Evolutionary conservation across 2,329 filamentous ascomycete genomes (phyloP).

Genomic region (Paraphoma sp.): DNA sequence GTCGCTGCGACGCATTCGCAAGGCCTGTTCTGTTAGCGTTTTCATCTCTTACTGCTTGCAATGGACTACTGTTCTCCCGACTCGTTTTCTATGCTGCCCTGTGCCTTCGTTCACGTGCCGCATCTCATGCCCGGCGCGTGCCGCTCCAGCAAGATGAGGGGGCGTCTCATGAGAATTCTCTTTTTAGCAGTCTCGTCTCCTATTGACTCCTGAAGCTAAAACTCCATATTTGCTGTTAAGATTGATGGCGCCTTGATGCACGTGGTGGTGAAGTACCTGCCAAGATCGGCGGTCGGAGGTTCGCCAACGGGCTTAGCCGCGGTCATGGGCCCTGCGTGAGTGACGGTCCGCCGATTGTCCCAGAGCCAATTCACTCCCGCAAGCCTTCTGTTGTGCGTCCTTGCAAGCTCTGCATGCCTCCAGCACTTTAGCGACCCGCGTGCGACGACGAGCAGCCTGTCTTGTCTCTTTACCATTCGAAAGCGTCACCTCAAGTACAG

Average conservation of each 20-base stretch:
- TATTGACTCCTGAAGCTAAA: no score
- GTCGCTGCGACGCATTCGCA: not conserved
- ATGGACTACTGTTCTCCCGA: not conserved
- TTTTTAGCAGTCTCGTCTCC: no score
- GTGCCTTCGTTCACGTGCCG: no score
- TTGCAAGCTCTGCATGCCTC: not conserved
- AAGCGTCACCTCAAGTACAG: no score
- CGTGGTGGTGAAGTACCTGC: not conserved
- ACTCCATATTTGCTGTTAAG: no score
- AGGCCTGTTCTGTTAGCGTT: not conserved
- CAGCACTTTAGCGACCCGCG: not conserved
- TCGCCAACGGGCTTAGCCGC: conserved; percentile 1
- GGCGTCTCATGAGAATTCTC: no score
- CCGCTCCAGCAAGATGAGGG: no score
- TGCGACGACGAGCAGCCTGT: not conserved
- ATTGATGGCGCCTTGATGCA: no score
- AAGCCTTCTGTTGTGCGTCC: not conserved
- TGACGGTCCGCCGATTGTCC: conserved; percentile 1
- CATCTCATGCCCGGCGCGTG: no score
- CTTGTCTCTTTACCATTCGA: not conserved
- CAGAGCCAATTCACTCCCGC: not conserved
- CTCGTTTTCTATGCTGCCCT: no score
- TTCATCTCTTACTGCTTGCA: not conserved
- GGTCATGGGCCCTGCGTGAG: conserved; percentile 10
- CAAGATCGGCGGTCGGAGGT: conserved; percentile 3